These are phyloP conservation scores for Xenoacremonium recifei DNA, from an alignment of 2,329 filamentous ascomycete species.

Conservation along the genomic window DNA sequence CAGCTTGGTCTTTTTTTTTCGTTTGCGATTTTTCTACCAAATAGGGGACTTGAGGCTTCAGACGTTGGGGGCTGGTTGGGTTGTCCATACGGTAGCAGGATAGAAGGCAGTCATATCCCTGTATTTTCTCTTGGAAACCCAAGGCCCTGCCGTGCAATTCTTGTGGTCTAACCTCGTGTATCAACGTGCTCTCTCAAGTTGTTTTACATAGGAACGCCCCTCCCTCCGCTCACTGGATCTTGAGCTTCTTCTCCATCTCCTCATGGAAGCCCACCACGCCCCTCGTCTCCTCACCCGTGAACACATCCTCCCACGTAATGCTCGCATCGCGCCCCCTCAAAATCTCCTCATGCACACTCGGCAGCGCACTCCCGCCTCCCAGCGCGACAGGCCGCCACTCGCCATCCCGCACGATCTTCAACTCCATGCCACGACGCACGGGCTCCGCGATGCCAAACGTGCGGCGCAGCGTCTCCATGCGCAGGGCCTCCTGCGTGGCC, in stretches of 20 bases:
- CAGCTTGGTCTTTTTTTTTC: constrained; percentile 22
- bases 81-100: constrained; percentile 36
- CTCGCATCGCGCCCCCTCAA: constrained; percentile 74
- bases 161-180: neutral
- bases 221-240: constrained; percentile 51
- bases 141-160: neutral
- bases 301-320: constrained; percentile 93
- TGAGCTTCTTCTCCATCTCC: constrained; percentile 91
- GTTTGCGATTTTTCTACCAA: too few species aligned
- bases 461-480: constrained; percentile 84
- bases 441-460: constrained; percentile 93
- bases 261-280: constrained; percentile 74
- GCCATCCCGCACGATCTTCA: constrained; percentile 79
- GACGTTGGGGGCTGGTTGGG: constrained; percentile 12
- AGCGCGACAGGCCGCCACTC: constrained; percentile 77
- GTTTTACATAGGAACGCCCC: constrained; percentile 16
- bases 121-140: neutral
- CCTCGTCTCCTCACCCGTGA: constrained; percentile 72
- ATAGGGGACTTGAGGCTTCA: constrained; percentile 11
- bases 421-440: constrained; percentile 89
- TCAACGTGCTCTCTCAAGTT: too few species aligned
- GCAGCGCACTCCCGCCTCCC: constrained; percentile 52
- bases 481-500: constrained; percentile 79
- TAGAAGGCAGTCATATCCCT: constrained; percentile 14
- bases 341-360: constrained; percentile 85